Conservation (phyloP, 371 early-diverging fungal genomes). For the Conidiobolus coronatus region DNA sequence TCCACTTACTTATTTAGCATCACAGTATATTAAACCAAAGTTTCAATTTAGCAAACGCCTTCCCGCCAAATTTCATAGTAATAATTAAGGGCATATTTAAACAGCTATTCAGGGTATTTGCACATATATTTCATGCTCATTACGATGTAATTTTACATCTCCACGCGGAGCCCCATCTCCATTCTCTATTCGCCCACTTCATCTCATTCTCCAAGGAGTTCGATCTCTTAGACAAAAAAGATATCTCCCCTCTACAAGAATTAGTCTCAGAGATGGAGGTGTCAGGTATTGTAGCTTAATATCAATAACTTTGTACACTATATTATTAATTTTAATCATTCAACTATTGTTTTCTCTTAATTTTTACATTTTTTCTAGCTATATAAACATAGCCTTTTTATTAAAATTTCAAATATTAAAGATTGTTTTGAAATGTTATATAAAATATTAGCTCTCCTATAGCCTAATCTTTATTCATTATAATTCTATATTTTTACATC, state of each 20-base stretch:
- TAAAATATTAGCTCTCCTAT: too few relatives aligned
- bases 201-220: slow-evolving; percentile 76
- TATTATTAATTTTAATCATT: too few relatives aligned
- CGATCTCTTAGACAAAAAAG: slow-evolving; percentile 78
- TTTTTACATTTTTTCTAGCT: too few relatives aligned
- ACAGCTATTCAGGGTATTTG: slow-evolving; percentile 74
- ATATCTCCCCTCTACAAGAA: slow-evolving; percentile 55
- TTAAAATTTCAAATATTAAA: too few relatives aligned
- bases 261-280: slow-evolving; percentile 42
- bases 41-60: slow-evolving; percentile 27
- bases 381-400: too few relatives aligned
- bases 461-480: too few relatives aligned
- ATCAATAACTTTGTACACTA: background rate
- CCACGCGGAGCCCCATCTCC: slow-evolving; percentile 69
- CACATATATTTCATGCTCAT: slow-evolving; percentile 85
- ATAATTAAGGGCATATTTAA: slow-evolving; percentile 46
- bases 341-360: too few relatives aligned
- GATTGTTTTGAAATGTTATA: too few relatives aligned
- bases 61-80: slow-evolving; percentile 51
- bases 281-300: slow-evolving; percentile 13
- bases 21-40: background rate
- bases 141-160: slow-evolving; percentile 64
- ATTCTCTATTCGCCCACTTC: slow-evolving; percentile 85
- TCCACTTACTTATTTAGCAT: background rate
- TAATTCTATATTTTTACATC: too few relatives aligned